Conservation (phyloP, 2,329 filamentous ascomycete species). For the Parastagonospora nodorum region DNA sequence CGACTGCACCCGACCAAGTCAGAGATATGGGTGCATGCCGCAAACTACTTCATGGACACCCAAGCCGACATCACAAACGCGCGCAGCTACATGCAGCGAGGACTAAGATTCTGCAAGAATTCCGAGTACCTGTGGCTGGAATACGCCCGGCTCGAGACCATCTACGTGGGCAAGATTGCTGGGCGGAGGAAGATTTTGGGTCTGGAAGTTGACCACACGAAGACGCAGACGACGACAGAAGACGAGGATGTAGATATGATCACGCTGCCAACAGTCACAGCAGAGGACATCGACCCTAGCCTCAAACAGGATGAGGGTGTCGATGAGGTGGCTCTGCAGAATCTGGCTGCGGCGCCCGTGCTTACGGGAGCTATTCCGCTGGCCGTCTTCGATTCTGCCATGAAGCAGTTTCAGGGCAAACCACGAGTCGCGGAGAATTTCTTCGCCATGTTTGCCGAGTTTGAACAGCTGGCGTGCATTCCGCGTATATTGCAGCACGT, state of each 20-base stretch:
- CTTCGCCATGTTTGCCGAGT: conserved; percentile 77
- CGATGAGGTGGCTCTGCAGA: conserved; percentile 64
- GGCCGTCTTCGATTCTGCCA: conserved; percentile 86
- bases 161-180: conserved; percentile 83
- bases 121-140: conserved; percentile 81
- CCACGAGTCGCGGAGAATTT: conserved; percentile 72
- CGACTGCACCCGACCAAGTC: conserved; percentile 84
- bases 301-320: conserved; percentile 55
- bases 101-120: conserved; percentile 83
- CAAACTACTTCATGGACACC: conserved; percentile 75
- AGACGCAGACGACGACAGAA: conserved; percentile 50
- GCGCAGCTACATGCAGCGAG: conserved; percentile 84
- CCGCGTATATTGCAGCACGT: conserved; percentile 74
- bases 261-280: conserved; percentile 63
- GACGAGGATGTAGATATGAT: conserved; percentile 57
- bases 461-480: conserved; percentile 68
- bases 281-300: conserved; percentile 65
- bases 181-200: conserved; percentile 72
- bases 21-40: conserved; percentile 83
- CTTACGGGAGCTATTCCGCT: conserved; percentile 91
- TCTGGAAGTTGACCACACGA: conserved; percentile 56
- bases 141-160: conserved; percentile 89
- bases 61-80: conserved; percentile 88
- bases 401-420: conserved; percentile 75
- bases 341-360: conserved; percentile 73